These are phyloP conservation scores for Colletotrichum sp. DNA, from an alignment of 2,329 filamentous ascomycete species.

Conservation along the genomic window DNA sequence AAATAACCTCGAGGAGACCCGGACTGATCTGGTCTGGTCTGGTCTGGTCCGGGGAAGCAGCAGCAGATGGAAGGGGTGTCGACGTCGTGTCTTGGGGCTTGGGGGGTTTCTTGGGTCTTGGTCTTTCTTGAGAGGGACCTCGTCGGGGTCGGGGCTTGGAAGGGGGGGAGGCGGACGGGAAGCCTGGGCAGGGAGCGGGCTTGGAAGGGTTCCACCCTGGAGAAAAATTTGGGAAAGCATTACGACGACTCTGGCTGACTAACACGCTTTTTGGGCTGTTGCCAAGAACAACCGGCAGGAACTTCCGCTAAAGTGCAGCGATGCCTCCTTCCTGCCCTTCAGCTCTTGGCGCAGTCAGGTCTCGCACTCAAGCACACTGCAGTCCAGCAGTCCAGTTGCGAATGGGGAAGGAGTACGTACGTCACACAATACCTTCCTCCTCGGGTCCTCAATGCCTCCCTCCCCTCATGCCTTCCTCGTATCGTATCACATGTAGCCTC, in stretches of 20 bases:
- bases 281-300: conserved; percentile 17
- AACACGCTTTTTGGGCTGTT: neutral
- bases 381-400: neutral
- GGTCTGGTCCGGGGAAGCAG: neutral
- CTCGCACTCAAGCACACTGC: too few relatives aligned
- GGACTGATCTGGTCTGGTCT: neutral
- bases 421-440: neutral
- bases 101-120: conserved; percentile 14
- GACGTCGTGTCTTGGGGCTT: conserved; percentile 5
- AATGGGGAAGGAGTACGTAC: neutral
- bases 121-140: neutral
- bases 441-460: neutral
- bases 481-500: neutral
- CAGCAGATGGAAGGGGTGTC: neutral
- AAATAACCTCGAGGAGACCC: neutral
- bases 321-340: neutral
- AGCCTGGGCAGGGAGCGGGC: neutral
- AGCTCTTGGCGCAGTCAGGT: neutral
- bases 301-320: conserved; percentile 5
- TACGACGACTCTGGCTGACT: conserved; percentile 21
- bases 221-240: conserved; percentile 20
- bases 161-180: neutral
- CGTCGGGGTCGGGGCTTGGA: neutral
- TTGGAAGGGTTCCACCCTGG: conserved; percentile 5
- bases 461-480: neutral